Evolutionary conservation across 306 rosid genomes (phyloP), one percentile per base, ranked within the genome.

Genomic region (Chamaecrista fasciculata): DNA sequence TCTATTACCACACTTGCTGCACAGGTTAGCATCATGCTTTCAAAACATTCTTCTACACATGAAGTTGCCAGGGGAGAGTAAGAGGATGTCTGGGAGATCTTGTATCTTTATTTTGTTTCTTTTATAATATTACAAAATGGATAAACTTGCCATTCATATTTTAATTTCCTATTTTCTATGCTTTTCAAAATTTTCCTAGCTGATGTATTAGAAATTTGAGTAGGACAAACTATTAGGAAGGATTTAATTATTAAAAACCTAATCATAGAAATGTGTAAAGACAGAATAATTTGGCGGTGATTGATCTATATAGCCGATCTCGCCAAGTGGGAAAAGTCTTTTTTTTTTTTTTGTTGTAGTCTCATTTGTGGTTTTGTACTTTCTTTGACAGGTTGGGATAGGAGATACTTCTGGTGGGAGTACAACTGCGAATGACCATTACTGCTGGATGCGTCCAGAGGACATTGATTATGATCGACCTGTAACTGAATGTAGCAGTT

Each of bases 391-490:
- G 99, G 97, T 95, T 40, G 99, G 99, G 25, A 0, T 23, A 0
- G 99, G 99, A 29, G 86, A 82, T 73, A 95, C 99, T 64, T 77
- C 92, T 15, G 91, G 80, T 16, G 99, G 96, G n/a, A 83, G 78
- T 51, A 83, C 91, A 6, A 76, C 86, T 78, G 82, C 89, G 0
- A 95, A 95, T 20, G 99, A 95, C 73, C 99, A 95, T 76, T 95
- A 89, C 81, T 95, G 99, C 83, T 95, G 99, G 99, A 87, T 76
- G 92, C 92, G 99, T 14, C 99, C 99, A 0, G 99, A 95, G 86
- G 96, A 95, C 68, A 95, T 95, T 62, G 99, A 91, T 70, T 95
- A 95, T 52, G 62, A 28, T 0, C 86, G 99, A 24, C 97, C 97
- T n/a, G 96, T 91, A 42, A 19, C 51, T 3, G 79, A 81, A 14